Conservation (phyloP, 1,284 basidiomycete genomes). For the Tilletiopsis washingtonensis region DNA sequence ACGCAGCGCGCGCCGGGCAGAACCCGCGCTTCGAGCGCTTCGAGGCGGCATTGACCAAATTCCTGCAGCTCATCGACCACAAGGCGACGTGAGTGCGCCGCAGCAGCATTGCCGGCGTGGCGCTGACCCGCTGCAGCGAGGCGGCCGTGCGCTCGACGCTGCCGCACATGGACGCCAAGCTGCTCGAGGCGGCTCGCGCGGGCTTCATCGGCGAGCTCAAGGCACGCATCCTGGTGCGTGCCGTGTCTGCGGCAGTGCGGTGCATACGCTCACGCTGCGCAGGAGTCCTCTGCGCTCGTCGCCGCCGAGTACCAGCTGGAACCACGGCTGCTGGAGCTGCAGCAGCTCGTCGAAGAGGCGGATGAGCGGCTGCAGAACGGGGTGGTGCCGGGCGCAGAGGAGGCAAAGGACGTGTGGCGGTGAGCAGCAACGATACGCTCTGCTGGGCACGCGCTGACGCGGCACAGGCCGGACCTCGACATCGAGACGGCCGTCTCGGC, state of each 20-base stretch:
- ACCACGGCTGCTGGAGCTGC: conserved; percentile 21
- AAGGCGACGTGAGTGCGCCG: no score
- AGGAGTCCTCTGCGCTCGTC: neutral
- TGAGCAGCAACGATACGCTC: neutral
- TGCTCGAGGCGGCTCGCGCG: conserved; percentile 20
- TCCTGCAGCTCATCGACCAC: conserved; percentile 31
- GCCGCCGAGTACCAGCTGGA: conserved; percentile 17
- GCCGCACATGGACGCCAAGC: conserved; percentile 19
- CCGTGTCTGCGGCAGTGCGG: neutral
- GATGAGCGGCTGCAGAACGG: conserved; percentile 23
- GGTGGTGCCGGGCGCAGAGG: conserved; percentile 8
- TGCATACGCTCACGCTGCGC: neutral
- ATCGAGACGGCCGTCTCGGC: conserved; percentile 31
- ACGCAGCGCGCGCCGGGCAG: no score
- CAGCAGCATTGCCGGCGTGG: no score
- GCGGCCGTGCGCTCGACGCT: conserved; percentile 22
- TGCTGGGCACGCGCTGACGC: neutral
- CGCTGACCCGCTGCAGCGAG: conserved; percentile 7
- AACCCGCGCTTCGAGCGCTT: conserved; percentile 28
- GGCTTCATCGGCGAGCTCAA: conserved; percentile 33
- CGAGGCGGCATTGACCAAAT: conserved; percentile 26
- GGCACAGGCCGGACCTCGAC: conserved; percentile 19
- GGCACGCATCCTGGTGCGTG: conserved; percentile 15
- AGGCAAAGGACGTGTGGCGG: conserved; percentile 35
- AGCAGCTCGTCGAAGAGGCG: conserved; percentile 26